Percentiles rank a stretch among this genome's conserved stretches.
phyloP scores from a whole-genome alignment of 2,329 filamentous ascomycete species.

The Aureobasidium sp. region DNA sequence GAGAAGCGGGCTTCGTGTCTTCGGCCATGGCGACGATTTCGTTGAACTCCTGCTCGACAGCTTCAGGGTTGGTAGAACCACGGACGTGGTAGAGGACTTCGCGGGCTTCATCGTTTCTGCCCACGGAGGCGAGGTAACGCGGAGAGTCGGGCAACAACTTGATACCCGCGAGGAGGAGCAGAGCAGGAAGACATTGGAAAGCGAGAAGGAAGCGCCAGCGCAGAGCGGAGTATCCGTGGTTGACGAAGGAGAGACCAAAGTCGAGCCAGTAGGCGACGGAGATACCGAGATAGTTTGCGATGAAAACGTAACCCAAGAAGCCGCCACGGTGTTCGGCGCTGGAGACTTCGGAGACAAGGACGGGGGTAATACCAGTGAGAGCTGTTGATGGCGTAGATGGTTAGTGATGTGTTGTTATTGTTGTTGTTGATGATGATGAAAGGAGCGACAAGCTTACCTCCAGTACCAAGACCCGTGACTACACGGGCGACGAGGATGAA shows the following conservation, averaged over 20 bases:
- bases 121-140: constrained; percentile 27
- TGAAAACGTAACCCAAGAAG: constrained; percentile 44
- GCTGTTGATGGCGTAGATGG: constrained; percentile 16
- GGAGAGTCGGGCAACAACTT: constrained; percentile 43
- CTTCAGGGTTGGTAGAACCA: constrained; percentile 26
- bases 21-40: constrained; percentile 32
- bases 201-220: constrained; percentile 25
- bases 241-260: constrained; percentile 31
- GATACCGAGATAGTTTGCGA: constrained; percentile 44
- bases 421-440: neutral
- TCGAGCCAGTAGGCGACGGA: constrained; percentile 35
- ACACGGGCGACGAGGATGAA: constrained; percentile 47
- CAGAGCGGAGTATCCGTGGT: constrained; percentile 20
- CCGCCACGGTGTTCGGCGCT: constrained; percentile 41
- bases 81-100: constrained; percentile 26
- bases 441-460: constrained; percentile 24
- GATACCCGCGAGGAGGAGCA: constrained; percentile 35
- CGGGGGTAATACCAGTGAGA: constrained; percentile 45
- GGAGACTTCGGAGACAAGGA: constrained; percentile 44
- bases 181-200: constrained; percentile 39
- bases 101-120: constrained; percentile 28
- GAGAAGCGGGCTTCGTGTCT: constrained; percentile 30
- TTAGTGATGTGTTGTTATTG: neutral
- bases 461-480: constrained; percentile 48
- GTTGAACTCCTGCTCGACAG: constrained; percentile 25